Evolutionary conservation across 768 basidiomycete species (phyloP).

Genomic region (Gloeostereum incarnatum): DNA sequence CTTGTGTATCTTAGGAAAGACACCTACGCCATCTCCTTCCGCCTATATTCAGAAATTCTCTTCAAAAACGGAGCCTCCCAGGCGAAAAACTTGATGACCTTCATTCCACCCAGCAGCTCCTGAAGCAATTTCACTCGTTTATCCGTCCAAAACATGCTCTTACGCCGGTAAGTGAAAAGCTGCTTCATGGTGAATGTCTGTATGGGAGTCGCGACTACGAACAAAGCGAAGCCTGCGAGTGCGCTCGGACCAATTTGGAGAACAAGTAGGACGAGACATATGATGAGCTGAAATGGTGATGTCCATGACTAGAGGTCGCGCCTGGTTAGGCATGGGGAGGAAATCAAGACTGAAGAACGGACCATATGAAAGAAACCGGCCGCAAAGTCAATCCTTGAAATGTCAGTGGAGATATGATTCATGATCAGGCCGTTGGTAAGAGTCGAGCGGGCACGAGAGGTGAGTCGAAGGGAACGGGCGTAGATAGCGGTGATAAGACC

Average conservation of each 20-base stretch:
- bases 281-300: constrained; percentile 65
- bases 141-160: constrained; percentile 85
- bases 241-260: constrained; percentile 62
- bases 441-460: constrained; percentile 68
- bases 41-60: constrained; percentile 61
- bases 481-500: constrained; percentile 88
- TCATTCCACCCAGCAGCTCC: constrained; percentile 84
- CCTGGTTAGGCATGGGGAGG: constrained; percentile 1
- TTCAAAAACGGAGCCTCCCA: constrained; percentile 81
- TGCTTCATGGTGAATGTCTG: constrained; percentile 69
- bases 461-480: constrained; percentile 64
- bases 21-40: constrained; percentile 57
- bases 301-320: constrained; percentile 42
- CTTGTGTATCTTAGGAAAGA: too few species aligned
- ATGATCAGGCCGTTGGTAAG: constrained; percentile 86
- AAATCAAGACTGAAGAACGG: constrained; percentile 5
- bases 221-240: constrained; percentile 44
- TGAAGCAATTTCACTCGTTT: constrained; percentile 84
- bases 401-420: constrained; percentile 89
- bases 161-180: constrained; percentile 58
- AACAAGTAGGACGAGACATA: constrained; percentile 70
- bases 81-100: constrained; percentile 87
- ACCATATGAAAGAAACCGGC: constrained; percentile 72
- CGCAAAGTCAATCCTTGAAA: constrained; percentile 87
- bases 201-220: constrained; percentile 62